A percentile compares a stretch with the other conserved stretches of the same genome.
Conservation (phyloP, 768 basidiomycete genomes). For the Macrolepiota dolichaula region DNA sequence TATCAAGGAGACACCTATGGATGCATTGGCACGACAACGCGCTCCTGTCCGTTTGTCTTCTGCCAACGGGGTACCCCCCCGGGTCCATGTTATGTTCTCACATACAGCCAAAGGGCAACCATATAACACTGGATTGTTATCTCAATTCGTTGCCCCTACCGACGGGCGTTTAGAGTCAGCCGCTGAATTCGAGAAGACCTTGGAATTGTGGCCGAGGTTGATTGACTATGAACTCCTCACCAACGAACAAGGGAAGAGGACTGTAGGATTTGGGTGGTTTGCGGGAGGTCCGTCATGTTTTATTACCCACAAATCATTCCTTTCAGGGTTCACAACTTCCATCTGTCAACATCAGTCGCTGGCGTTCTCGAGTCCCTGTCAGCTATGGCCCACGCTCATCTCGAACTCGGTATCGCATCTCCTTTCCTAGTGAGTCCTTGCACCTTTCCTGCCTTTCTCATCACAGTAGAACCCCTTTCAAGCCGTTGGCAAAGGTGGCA, state of each 20-base stretch:
- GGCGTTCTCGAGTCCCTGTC: slow-evolving; percentile 81
- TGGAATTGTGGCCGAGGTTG: slow-evolving; percentile 39
- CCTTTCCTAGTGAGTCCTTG: slow-evolving; percentile 69
- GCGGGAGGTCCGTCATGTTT: slow-evolving; percentile 67
- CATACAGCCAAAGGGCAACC: slow-evolving; percentile 86
- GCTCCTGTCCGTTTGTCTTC: slow-evolving; percentile 28
- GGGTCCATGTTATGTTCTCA: slow-evolving; percentile 89
- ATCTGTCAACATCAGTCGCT: slow-evolving; percentile 54
- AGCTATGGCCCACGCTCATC: slow-evolving; percentile 73
- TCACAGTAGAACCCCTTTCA: neutral
- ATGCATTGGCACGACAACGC: slow-evolving; percentile 45
- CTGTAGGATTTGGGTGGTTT: slow-evolving; percentile 89
- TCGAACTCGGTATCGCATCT: slow-evolving; percentile 75
- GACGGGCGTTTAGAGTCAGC: slow-evolving; percentile 4
- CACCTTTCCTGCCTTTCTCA: neutral
- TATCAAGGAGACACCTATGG: slow-evolving; percentile 83
- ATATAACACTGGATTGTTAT: slow-evolving; percentile 80
- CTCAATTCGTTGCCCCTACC: slow-evolving; percentile 47
- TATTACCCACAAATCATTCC: neutral
- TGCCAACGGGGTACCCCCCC: slow-evolving; percentile 22
- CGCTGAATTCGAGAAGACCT: slow-evolving; percentile 14
- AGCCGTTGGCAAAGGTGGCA: neutral
- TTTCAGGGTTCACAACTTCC: neutral
- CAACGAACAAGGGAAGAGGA: slow-evolving; percentile 58
- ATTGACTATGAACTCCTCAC: slow-evolving; percentile 88